phyloP scores from a whole-genome alignment of 1,139 yeast genomes.

The Taphrina deformans region DNA sequence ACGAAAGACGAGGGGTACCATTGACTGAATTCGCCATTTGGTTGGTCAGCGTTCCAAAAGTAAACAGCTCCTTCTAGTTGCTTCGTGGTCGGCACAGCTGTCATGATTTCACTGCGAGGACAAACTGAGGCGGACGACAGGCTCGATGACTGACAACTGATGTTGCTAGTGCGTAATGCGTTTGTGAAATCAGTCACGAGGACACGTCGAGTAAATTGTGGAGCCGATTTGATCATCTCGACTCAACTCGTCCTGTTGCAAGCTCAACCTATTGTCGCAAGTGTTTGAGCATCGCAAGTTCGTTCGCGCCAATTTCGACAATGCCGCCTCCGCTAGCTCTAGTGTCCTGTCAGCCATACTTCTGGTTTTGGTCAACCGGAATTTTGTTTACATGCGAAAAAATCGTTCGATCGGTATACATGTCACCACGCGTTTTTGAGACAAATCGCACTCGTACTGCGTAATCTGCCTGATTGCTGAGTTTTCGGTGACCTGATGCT shows the following conservation, averaged over 20 bases:
- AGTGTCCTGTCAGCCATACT: background rate
- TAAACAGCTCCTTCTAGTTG: background rate
- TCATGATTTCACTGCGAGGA: background rate
- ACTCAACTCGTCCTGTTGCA: no score
- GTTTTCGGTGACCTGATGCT: conserved; percentile 16
- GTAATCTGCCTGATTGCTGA: conserved; percentile 26
- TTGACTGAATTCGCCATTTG: conserved; percentile 4
- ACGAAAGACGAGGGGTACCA: background rate
- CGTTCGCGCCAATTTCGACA: conserved; percentile 26
- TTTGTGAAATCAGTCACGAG: background rate
- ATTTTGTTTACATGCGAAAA: conserved; percentile 24
- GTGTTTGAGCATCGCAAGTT: conserved; percentile 8
- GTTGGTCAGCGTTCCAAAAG: conserved; percentile 15
- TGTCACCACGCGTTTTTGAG: conserved; percentile 14
- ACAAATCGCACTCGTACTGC: conserved; percentile 30
- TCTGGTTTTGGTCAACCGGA: no score
- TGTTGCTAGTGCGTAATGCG: background rate
- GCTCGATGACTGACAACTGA: background rate
- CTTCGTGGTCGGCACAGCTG: background rate
- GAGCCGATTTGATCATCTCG: background rate
- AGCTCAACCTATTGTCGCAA: background rate
- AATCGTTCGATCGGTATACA: conserved; percentile 30
- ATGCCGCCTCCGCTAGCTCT: conserved; percentile 29
- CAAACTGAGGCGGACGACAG: background rate
- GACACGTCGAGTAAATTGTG: background rate